Percentiles rank a stretch among this genome's conserved stretches.
Evolutionary conservation across 2,329 filamentous ascomycete genomes (phyloP).

Genomic region (Metarhizium brunneum): DNA sequence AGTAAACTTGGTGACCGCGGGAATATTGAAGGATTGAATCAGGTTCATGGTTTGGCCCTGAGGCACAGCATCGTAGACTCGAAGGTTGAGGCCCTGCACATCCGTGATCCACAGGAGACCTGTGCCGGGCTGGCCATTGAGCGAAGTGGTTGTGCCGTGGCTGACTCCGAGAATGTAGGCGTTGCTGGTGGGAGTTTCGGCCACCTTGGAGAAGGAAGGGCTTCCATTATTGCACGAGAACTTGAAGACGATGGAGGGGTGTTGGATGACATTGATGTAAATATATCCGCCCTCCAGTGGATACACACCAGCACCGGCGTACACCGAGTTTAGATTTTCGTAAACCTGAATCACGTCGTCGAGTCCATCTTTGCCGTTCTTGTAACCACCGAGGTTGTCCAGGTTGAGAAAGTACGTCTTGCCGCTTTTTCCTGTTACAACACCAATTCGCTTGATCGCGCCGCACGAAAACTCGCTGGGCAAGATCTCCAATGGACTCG

Average conservation of each 20-base stretch:
- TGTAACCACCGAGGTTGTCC: constrained; percentile 30
- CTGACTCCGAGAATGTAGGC: constrained; percentile 45
- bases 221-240: constrained; percentile 43
- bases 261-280: constrained; percentile 42
- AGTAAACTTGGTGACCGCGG: constrained; percentile 45
- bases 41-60: constrained; percentile 34
- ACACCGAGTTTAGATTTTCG: constrained; percentile 34
- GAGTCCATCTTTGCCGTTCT: constrained; percentile 23
- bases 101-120: constrained; percentile 49
- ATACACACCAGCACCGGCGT: constrained; percentile 37
- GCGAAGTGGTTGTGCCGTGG: constrained; percentile 46
- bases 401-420: constrained; percentile 36
- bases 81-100: constrained; percentile 41
- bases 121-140: constrained; percentile 42
- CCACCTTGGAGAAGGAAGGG: constrained; percentile 44
- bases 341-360: constrained; percentile 37
- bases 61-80: constrained; percentile 43
- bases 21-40: constrained; percentile 41
- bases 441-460: constrained; percentile 34
- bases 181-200: constrained; percentile 37
- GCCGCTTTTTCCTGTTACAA: constrained; percentile 41
- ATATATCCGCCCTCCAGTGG: constrained; percentile 39
- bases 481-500: constrained; percentile 33
- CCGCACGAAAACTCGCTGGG: constrained; percentile 33
- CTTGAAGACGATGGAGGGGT: constrained; percentile 47